phyloP scores from a whole-genome alignment of 2,329 filamentous ascomycete genomes.

The Neodidymelliopsis sp. region DNA sequence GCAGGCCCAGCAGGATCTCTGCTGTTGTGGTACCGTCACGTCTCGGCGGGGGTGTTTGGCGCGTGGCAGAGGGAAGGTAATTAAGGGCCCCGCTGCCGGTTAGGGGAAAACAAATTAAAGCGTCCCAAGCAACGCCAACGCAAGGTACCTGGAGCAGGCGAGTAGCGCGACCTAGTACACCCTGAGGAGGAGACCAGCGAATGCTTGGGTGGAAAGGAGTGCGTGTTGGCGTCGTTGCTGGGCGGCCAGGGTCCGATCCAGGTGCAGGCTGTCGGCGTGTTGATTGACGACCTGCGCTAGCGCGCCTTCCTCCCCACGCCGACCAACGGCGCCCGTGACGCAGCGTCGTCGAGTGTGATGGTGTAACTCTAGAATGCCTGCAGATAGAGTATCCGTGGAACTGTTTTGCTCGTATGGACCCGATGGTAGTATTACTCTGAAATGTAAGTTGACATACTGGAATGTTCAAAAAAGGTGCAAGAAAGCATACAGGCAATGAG shows the following conservation, averaged over 20 bases:
- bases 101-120: constrained; percentile 40
- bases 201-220: constrained; percentile 12
- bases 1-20: constrained; percentile 25
- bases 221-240: constrained; percentile 20
- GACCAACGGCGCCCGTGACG: constrained; percentile 27
- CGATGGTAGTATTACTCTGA: no score
- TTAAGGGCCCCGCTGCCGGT: constrained; percentile 41
- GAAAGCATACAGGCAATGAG: neutral
- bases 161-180: constrained; percentile 7
- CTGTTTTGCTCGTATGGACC: no score
- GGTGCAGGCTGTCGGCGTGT: constrained; percentile 27
- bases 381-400: no score
- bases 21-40: constrained; percentile 45
- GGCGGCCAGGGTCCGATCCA: constrained; percentile 21
- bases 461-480: neutral
- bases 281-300: constrained; percentile 31
- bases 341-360: constrained; percentile 9
- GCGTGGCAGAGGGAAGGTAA: constrained; percentile 38
- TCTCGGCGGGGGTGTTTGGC: constrained; percentile 34
- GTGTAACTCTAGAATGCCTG: no score
- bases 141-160: constrained; percentile 1
- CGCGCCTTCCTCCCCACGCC: constrained; percentile 31
- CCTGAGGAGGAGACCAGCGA: constrained; percentile 1
- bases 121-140: constrained; percentile 15
- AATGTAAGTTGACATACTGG: no score